phyloP scores from a whole-genome alignment of 352 stramenopile genomes.

The Elongisporangium prolatum region DNA sequence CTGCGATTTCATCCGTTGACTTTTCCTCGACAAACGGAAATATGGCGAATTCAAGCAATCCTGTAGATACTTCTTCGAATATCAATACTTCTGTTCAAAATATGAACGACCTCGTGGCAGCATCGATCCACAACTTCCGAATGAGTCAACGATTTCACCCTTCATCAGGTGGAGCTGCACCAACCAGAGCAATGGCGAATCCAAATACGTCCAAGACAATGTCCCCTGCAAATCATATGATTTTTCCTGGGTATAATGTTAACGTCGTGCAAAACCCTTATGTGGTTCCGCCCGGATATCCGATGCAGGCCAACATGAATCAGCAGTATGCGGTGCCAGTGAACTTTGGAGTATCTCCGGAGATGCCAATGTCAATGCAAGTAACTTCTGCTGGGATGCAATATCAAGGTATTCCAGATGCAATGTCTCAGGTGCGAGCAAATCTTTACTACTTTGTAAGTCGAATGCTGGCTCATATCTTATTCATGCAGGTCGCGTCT shows the following conservation, averaged over 20 bases:
- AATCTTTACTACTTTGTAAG: background rate
- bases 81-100: slow-evolving; percentile 45
- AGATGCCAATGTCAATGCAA: slow-evolving; percentile 41
- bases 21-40: slow-evolving; percentile 8
- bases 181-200: background rate
- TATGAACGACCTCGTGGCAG: slow-evolving; percentile 61
- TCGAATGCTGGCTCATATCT: background rate
- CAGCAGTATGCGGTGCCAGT: slow-evolving; percentile 49
- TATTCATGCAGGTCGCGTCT: slow-evolving; percentile 15
- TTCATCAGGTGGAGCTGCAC: background rate
- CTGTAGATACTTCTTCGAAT: slow-evolving; percentile 20
- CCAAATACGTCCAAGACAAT: slow-evolving; percentile 19
- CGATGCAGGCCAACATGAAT: slow-evolving; percentile 36
- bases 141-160: slow-evolving; percentile 60
- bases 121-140: slow-evolving; percentile 72
- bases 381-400: background rate
- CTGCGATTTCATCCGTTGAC: slow-evolving; percentile 3
- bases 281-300: slow-evolving; percentile 30
- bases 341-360: slow-evolving; percentile 24
- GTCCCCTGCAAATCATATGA: slow-evolving; percentile 29
- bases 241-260: slow-evolving; percentile 48
- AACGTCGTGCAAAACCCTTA: slow-evolving; percentile 22
- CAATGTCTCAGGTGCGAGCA: slow-evolving; percentile 19
- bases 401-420: background rate
- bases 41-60: slow-evolving; percentile 11